Evolutionary conservation across 1,284 basidiomycete species (phyloP), one percentile per base, ranked within the genome.

Genomic region (Chiua sp.): DNA sequence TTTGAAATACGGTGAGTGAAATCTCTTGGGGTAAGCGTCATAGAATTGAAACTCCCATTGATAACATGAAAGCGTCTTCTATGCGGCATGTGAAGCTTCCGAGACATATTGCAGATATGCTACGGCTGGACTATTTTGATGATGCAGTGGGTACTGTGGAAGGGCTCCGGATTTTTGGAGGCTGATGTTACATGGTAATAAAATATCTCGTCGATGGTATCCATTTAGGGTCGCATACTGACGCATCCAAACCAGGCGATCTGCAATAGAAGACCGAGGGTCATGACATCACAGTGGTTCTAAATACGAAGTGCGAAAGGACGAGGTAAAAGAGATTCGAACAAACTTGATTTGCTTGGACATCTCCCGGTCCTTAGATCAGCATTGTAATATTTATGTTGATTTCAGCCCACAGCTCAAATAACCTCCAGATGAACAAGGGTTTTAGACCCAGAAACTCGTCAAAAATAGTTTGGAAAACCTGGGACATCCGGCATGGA

Each of bases 311-410:
- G 42, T 73, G 6, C 52, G 22, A n/a, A 55, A 47, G 15, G n/a
- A n/a, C n/a, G n/a, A n/a, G n/a, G n/a, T n/a, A n/a, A 58, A 62
- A 0, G 56, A 54, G 35, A 55, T 55, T 22, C 56, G 71, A 47
- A 73, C 61, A 0, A 57, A 66, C 55, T n/a, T 73, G 12, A 58
- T 73, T 30, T 67, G 59, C 18, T 53, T 70, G 57, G 56, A 69
- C 4, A 70, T 72, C 35, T 59, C 72, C 42, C 62, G 48, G 2
- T 59, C 65, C 16, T 62, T 59, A 37, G 55, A 71, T 71, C 42
- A 5, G 60, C 30, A 1, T 48, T n/a, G 1, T 12, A 6, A 48
- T 23, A 37, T 28, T 18, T n/a, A 3, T 28, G 10, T 39, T 11
- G 10, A 32, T 32, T 30, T 37, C n/a, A 23, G 26, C 7, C 59